Percentiles rank a stretch among this genome's conserved stretches.
These are phyloP conservation scores for Kurtzmaniella cleridarum DNA, from an alignment of 805 yeast species.

Conservation along the genomic window DNA sequence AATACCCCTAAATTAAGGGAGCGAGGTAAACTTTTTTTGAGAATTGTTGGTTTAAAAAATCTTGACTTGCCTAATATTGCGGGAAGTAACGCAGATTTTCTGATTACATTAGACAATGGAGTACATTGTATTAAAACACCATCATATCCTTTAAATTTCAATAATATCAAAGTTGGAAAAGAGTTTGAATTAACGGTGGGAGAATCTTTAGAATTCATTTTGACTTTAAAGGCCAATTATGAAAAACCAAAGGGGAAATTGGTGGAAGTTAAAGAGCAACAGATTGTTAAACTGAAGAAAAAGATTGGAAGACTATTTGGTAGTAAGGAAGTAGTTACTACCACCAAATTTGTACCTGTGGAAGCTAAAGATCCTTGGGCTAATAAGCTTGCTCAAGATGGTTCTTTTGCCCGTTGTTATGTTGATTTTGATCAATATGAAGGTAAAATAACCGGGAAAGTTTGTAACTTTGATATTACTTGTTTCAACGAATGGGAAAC, in stretches of 20 bases:
- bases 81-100: conserved; percentile 43
- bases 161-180: conserved; percentile 44
- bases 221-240: conserved; percentile 69
- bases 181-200: conserved; percentile 76
- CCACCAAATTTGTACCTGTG: conserved; percentile 48
- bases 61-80: conserved; percentile 44
- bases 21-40: conserved; percentile 52
- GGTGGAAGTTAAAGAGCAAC: conserved; percentile 57
- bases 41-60: conserved; percentile 41
- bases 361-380: conserved; percentile 58
- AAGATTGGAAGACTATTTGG: conserved; percentile 45
- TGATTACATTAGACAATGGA: conserved; percentile 70
- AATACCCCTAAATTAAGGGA: conserved; percentile 16
- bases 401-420: conserved; percentile 81
- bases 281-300: conserved; percentile 40
- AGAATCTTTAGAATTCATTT: conserved; percentile 53
- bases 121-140: conserved; percentile 71
- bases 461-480: conserved; percentile 48
- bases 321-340: conserved; percentile 41
- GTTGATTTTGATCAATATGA: conserved; percentile 58
- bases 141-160: conserved; percentile 33
- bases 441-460: conserved; percentile 47
- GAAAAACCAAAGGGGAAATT: conserved; percentile 44
- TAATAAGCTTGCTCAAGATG: conserved; percentile 68
- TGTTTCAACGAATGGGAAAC: conserved; percentile 82